phyloP scores from a whole-genome alignment of 2,329 filamentous ascomycete genomes.

The Allantophomopsis lycopodina region DNA sequence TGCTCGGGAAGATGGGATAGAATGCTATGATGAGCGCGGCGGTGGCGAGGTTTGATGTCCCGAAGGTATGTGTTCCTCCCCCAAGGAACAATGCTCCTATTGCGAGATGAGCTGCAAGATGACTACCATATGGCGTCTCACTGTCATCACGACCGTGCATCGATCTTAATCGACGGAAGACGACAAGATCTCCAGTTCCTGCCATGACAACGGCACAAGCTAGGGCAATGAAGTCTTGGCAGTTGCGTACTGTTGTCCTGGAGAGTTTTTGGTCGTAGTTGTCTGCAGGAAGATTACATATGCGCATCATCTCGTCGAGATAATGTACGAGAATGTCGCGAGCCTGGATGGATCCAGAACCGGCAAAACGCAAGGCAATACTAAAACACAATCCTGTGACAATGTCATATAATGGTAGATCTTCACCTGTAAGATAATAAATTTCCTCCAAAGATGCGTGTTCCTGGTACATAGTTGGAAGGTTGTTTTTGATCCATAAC shows the following conservation, averaged over 20 bases:
- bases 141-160: slow-evolving; percentile 77
- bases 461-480: slow-evolving; percentile 56
- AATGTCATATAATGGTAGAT: slow-evolving; percentile 89
- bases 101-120: slow-evolving; percentile 84
- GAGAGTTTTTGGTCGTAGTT: slow-evolving; percentile 75
- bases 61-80: slow-evolving; percentile 84
- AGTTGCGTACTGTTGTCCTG: slow-evolving; percentile 73
- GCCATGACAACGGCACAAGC: slow-evolving; percentile 86
- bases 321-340: slow-evolving; percentile 75
- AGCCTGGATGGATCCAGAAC: slow-evolving; percentile 54
- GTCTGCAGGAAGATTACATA: slow-evolving; percentile 43
- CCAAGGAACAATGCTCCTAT: slow-evolving; percentile 85
- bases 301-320: slow-evolving; percentile 73
- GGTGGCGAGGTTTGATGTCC: slow-evolving; percentile 75
- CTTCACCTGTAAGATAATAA: slow-evolving; percentile 56
- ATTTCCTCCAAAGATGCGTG: slow-evolving; percentile 46
- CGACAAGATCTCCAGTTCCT: slow-evolving; percentile 76
- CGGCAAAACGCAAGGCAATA: slow-evolving; percentile 60
- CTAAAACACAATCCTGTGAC: slow-evolving; percentile 78
- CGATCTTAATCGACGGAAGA: slow-evolving; percentile 73
- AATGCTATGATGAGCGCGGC: slow-evolving; percentile 81
- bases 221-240: slow-evolving; percentile 76
- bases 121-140: slow-evolving; percentile 83
- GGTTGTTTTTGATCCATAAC: slow-evolving; percentile 61
- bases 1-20: slow-evolving; percentile 83